Percentiles rank a stretch among this genome's conserved stretches.
Conservation (phyloP, 2,329 filamentous ascomycete species). For the Nothophaeocryptopus gaeumannii region DNA sequence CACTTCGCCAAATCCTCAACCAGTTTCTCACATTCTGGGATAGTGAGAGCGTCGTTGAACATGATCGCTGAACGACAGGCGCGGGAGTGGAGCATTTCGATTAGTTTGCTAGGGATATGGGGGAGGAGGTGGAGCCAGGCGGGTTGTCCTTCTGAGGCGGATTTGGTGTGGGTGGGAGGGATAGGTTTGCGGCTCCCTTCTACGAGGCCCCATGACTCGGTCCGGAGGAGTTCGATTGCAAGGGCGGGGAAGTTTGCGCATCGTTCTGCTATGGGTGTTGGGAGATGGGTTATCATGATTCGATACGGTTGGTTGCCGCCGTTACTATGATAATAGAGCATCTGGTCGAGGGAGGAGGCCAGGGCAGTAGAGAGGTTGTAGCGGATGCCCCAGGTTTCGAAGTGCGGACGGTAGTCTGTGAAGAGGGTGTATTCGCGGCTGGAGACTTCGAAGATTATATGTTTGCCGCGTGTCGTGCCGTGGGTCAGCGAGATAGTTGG, state of each 20-base stretch:
- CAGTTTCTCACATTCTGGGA: conserved; percentile 58
- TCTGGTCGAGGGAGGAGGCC: not conserved
- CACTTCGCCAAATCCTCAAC: conserved; percentile 59
- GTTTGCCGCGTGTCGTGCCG: conserved; percentile 41
- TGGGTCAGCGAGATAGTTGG: conserved; percentile 3
- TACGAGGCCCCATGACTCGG: conserved; percentile 67
- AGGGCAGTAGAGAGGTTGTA: conserved; percentile 49
- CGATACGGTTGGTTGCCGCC: conserved; percentile 1
- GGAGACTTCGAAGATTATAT: conserved; percentile 65
- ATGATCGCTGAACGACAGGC: conserved; percentile 78
- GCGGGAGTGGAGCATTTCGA: conserved; percentile 73
- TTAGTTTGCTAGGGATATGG: conserved; percentile 39
- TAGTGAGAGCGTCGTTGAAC: conserved; percentile 71
- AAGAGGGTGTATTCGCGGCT: conserved; percentile 61
- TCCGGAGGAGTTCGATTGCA: conserved; percentile 69
- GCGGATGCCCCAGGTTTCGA: conserved; percentile 71
- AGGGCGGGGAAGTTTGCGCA: conserved; percentile 70
- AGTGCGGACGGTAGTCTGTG: conserved; percentile 51
- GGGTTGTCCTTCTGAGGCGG: conserved; percentile 2
- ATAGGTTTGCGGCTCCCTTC: conserved; percentile 36
- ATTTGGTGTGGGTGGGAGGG: not conserved
- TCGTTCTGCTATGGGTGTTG: conserved; percentile 70
- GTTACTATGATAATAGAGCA: conserved; percentile 7
- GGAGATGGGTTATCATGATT: conserved; percentile 57
- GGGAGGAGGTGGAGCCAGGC: conserved; percentile 18